Conservation (phyloP, 2,329 filamentous ascomycete genomes). For the Endothia cerciana region DNA sequence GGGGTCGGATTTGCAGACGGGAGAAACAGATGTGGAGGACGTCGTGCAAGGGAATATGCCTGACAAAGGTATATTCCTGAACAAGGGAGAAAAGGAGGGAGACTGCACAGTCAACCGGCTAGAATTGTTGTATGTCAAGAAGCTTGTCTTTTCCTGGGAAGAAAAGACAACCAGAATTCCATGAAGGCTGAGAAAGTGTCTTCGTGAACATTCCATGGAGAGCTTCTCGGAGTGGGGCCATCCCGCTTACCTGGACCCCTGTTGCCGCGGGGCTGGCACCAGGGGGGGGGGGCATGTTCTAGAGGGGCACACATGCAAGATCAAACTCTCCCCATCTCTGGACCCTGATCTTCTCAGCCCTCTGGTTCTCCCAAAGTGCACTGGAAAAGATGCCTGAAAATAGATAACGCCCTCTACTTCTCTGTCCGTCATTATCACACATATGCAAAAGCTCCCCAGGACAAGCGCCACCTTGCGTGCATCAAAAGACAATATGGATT, state of each 20-base stretch:
- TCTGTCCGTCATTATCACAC: background rate
- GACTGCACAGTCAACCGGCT: background rate
- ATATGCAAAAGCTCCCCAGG: background rate
- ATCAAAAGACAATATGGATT: background rate
- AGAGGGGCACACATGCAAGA: constrained; percentile 6
- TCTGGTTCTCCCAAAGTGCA: background rate
- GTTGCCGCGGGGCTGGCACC: constrained; percentile 9
- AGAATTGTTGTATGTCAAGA: background rate
- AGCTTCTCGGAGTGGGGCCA: constrained; percentile 22
- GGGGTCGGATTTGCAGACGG: no score
- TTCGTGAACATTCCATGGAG: constrained; percentile 29
- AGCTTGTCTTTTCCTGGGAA: background rate
- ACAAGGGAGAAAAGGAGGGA: background rate
- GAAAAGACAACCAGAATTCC: background rate
- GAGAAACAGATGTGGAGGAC: background rate
- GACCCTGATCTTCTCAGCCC: background rate
- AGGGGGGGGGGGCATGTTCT: background rate
- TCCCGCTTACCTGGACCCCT: constrained; percentile 16
- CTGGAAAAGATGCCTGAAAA: background rate
- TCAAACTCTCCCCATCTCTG: background rate
- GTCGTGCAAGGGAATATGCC: no score
- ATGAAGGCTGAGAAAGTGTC: constrained; percentile 13
- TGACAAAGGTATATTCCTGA: background rate
- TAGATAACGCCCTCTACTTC: background rate
- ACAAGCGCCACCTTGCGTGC: background rate